phyloP scores from a whole-genome alignment of 2,329 filamentous ascomycete species.

The Neurospora sp. region DNA sequence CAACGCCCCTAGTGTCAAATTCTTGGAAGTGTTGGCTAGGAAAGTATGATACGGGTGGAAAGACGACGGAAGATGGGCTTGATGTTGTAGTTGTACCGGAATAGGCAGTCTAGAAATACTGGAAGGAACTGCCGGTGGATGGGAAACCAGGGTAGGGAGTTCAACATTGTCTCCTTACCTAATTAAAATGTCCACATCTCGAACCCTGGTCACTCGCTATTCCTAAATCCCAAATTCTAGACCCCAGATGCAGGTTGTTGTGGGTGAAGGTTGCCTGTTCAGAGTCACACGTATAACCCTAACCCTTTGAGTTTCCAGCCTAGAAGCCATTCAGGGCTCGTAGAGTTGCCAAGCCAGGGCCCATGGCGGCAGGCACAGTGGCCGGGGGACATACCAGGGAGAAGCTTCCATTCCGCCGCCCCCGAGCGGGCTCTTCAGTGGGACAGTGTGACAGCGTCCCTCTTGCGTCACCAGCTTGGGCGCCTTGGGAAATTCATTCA shows the following conservation, averaged over 20 bases:
- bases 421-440: not conserved
- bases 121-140: not conserved
- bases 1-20: not conserved
- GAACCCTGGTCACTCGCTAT: not conserved
- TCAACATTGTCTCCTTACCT: not conserved
- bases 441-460: not conserved
- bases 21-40: not conserved
- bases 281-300: not conserved
- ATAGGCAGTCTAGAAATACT: not conserved
- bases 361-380: not conserved
- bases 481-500: not conserved
- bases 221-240: not conserved
- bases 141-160: not conserved
- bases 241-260: not conserved
- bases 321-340: not conserved
- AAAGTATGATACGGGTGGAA: not conserved
- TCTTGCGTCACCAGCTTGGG: not conserved
- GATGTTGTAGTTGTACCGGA: not conserved
- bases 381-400: not conserved
- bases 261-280: not conserved
- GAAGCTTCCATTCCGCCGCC: not conserved
- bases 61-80: not conserved
- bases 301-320: not conserved
- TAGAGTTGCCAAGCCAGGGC: not conserved
- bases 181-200: not conserved